Evolutionary conservation across 352 stramenopile genomes (phyloP), one percentile per base, ranked within the genome.

Genomic region (Thraustochytrium aureum): DNA sequence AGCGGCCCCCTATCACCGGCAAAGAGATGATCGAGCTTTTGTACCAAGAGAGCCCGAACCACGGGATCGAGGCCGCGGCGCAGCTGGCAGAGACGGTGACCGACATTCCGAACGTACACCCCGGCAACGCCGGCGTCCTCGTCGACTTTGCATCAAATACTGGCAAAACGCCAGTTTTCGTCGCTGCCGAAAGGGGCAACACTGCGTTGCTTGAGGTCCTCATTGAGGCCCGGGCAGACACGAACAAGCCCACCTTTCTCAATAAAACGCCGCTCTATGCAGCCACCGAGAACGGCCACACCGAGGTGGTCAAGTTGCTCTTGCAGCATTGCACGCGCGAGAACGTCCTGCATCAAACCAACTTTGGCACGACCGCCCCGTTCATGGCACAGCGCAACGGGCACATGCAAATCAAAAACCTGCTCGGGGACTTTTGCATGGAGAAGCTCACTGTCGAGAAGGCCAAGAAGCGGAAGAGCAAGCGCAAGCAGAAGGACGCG

Each of bases 261-360:
- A 82, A 82, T 33, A 82, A 82, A 32, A 82, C 73, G 33, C 73
- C 73, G 39, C 47, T 82, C 20, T 82, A 82, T 45, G 73, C 73
- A 5, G 73, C 73, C 56, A 79, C 62, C 37, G 62, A 72, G 41
- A 66, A 60, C 62, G 62, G 62, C 7, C 62, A 72, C 62, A 72
- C 50, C 7, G 62, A 72, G 10, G 62, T 72, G 10, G 50, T 72
- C 22, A 72, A 61, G 37, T 26, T 22, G 47, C 52, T 82, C 35
- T 39, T 82, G 12, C 7, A 52, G 5, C 30, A 81, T 22, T 79
- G 61, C 30, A 82, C 61, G 17, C 73, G 73, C n/a, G 64, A 82
- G 32, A 35, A 82, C n/a, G 61, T 82, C 7, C 50, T 83, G 5
- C 73, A 82, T 22, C 61, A 82, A 35, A 82, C 73, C n/a, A 82